These are phyloP conservation scores for Aureobasidium zeae DNA, from an alignment of 2,329 filamentous ascomycete genomes.

Conservation along the genomic window DNA sequence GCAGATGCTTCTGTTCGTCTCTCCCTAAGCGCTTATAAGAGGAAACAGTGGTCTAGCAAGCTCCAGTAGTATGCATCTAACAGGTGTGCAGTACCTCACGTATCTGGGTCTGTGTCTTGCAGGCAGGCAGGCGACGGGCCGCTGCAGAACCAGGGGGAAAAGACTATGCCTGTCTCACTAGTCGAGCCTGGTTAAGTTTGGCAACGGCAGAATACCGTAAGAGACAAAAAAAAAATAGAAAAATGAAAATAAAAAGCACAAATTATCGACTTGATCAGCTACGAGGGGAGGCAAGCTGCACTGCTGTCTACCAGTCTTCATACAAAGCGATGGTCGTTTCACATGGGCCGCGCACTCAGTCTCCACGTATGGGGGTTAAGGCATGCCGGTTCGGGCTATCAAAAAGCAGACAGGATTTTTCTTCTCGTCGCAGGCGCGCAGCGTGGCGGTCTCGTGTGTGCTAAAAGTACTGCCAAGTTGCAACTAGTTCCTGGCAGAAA, in stretches of 20 bases:
- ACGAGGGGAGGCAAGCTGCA: too few relatives aligned
- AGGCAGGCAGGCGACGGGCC: constrained; percentile 2
- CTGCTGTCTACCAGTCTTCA: too few relatives aligned
- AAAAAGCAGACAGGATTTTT: background rate
- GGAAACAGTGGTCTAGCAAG: too few relatives aligned
- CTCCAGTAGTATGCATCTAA: too few relatives aligned
- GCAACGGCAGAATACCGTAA: constrained; percentile 13
- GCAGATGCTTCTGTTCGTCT: background rate
- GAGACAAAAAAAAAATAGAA: too few relatives aligned
- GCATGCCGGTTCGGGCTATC: background rate
- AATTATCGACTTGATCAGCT: too few relatives aligned
- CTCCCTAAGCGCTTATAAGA: too few relatives aligned
- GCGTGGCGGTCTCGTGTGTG: background rate
- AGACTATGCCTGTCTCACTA: constrained; percentile 6
- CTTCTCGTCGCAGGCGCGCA: background rate
- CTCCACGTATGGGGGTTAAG: constrained; percentile 1
- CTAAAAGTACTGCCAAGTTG: too few relatives aligned
- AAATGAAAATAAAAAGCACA: too few relatives aligned
- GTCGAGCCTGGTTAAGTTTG: too few relatives aligned
- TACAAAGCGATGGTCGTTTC: constrained; percentile 1
- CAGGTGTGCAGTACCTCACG: too few relatives aligned
- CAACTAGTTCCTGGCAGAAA: constrained; percentile 6
- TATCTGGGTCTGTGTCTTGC: too few relatives aligned
- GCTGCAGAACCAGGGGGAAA: constrained; percentile 6
- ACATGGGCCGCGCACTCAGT: constrained; percentile 6